A percentile compares a stretch with the other conserved stretches of the same genome.
phyloP scores from a whole-genome alignment of 2,329 filamentous ascomycete genomes.

The Blumeria graminis region DNA sequence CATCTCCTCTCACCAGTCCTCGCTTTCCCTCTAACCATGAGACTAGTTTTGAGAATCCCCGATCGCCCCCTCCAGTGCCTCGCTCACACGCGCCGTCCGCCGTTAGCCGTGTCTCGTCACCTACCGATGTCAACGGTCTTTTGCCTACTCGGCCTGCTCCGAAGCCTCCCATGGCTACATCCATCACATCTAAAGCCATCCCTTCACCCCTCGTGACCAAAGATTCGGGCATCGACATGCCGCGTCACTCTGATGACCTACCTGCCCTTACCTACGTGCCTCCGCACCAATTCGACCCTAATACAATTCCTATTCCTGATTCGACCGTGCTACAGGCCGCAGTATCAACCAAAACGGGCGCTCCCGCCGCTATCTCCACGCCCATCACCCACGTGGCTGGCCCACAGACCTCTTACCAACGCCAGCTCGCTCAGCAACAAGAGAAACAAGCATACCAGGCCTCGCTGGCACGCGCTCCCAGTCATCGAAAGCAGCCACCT shows the following conservation, averaged over 20 bases:
- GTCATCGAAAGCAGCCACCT: conserved; percentile 39
- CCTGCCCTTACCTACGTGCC: conserved; percentile 15
- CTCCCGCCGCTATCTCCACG: conserved; percentile 17
- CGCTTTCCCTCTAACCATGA: conserved; percentile 74
- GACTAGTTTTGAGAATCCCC: conserved; percentile 91
- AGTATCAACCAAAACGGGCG: conserved; percentile 40
- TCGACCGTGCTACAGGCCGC: conserved; percentile 33
- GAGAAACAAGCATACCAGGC: conserved; percentile 45
- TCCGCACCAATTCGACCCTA: conserved; percentile 7
- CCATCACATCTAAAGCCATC: conserved; percentile 34
- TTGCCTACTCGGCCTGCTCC: conserved; percentile 70
- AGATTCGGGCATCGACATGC: conserved; percentile 39
- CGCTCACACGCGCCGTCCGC: conserved; percentile 13
- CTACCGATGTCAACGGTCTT: conserved; percentile 31
- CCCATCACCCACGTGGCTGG: conserved; percentile 8
- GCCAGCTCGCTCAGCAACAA: conserved; percentile 49
- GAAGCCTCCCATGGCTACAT: conserved; percentile 56
- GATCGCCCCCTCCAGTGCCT: conserved; percentile 77
- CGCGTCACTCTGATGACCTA: conserved; percentile 31
- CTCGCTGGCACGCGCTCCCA: conserved; percentile 46
- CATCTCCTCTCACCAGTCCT: conserved; percentile 62
- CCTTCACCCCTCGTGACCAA: conserved; percentile 31
- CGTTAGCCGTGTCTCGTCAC: conserved; percentile 16
- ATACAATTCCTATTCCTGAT: conserved; percentile 33
- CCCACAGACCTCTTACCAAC: conserved; percentile 25